A percentile compares a stretch with the other conserved stretches of the same genome.
These are phyloP conservation scores for Pilatotrama ljubarskyi DNA, from an alignment of 768 basidiomycete species.

Conservation along the genomic window DNA sequence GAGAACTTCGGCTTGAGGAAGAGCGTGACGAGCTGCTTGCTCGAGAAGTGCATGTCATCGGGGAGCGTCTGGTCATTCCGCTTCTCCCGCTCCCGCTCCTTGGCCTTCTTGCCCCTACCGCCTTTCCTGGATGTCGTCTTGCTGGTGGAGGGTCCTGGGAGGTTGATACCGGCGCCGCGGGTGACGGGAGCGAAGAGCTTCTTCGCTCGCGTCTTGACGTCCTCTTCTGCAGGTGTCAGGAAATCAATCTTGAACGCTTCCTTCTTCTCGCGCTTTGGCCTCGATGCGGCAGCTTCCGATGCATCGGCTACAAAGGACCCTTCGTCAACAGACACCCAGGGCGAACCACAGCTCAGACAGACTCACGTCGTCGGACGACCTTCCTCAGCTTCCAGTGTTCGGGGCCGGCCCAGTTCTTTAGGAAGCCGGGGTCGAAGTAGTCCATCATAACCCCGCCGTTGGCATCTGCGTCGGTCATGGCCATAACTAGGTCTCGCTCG, in stretches of 20 bases:
- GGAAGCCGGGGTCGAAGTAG: conserved; percentile 85
- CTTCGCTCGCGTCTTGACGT: conserved; percentile 59
- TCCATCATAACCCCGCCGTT: conserved; percentile 69
- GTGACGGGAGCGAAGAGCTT: conserved; percentile 78
- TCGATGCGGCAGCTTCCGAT: conserved; percentile 50
- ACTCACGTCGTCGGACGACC: conserved; percentile 74
- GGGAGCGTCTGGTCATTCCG: conserved; percentile 79
- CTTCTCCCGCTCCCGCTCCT: conserved; percentile 57
- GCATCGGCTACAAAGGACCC: conserved; percentile 42
- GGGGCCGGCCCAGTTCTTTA: conserved; percentile 98
- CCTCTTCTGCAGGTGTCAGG: conserved; percentile 55
- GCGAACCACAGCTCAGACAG: not conserved
- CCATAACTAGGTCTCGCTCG: conserved; percentile 81
- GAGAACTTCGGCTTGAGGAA: conserved; percentile 97
- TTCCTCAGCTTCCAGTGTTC: conserved; percentile 97
- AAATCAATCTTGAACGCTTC: conserved; percentile 86
- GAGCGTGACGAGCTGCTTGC: conserved; percentile 82
- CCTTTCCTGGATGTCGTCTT: conserved; percentile 36
- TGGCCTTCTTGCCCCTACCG: conserved; percentile 47
- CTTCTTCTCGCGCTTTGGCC: conserved; percentile 69
- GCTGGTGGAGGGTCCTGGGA: conserved; percentile 40
- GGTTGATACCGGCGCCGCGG: conserved; percentile 67
- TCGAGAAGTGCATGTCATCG: conserved; percentile 97
- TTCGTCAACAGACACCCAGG: not conserved
- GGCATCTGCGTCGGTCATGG: conserved; percentile 70